Evolutionary conservation across 2,329 filamentous ascomycete genomes (phyloP), one percentile per base, ranked within the genome.

Genomic region (Corynespora cassiicola): DNA sequence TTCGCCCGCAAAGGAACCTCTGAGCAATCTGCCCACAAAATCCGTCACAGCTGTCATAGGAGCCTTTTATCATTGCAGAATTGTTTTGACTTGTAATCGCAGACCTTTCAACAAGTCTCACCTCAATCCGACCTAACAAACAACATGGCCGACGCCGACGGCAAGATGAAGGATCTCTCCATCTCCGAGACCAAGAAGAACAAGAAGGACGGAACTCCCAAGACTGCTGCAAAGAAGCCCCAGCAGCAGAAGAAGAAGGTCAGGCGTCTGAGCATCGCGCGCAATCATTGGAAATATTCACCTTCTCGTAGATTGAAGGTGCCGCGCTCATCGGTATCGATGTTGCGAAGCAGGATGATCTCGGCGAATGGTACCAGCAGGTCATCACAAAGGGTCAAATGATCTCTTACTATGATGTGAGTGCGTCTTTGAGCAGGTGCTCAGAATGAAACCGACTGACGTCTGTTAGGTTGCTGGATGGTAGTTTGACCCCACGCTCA

Each of bases 331-430:
- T 94, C 58, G 91, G 91, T 51, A 96, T 96, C 61, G 94, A 91
- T 49, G 84, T 87, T 45, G 79, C 81, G 50, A 97, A 96, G 73
- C 77, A 86, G 31, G 86, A 88, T 31, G 90, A 97, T 73, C 94
- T 99, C 67, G 80, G 89, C 33, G 84, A 85, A 71, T 99, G 94
- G 94, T 99, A 99, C 73, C 90, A 96, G 74, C 92, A 99, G 74
- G 88, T 97, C 45, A 87, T 99, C 40, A 85, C 91, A 64, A 99
- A 99, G 81, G 89, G 90, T 58, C 90, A 96, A 68, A 88, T 99
- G 87, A 86, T 97, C 60, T 91, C 96, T 64, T 99, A 96, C 81
- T 97, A 96, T 64, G 88, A 96, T 74, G 92, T 97, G 47, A 89
- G 91, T n/a, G 89, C 10, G n/a, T 11, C 9, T 16, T 6, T 10